These are phyloP conservation scores for Heimioporus punctisporus DNA, from an alignment of 1,284 basidiomycete genomes.

Conservation along the genomic window DNA sequence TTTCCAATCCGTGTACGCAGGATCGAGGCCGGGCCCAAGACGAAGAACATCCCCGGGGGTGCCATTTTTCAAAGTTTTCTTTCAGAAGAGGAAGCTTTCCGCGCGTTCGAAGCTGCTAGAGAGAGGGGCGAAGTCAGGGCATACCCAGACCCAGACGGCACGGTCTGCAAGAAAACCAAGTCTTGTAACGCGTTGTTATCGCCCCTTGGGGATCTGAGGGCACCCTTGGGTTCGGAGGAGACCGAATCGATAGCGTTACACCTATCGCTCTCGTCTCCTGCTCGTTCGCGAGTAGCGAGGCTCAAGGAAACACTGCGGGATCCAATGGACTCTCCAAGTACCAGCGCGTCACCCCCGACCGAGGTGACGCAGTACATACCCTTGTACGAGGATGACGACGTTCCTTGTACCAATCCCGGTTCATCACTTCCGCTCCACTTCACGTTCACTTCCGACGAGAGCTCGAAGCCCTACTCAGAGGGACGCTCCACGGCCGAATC, in stretches of 20 bases:
- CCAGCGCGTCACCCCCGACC: slow-evolving; percentile 28
- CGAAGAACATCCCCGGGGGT: slow-evolving; percentile 42
- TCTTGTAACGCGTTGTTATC: slow-evolving; percentile 10
- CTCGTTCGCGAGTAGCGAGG: slow-evolving; percentile 3
- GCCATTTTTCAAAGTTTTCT: slow-evolving; percentile 44
- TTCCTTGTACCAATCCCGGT: slow-evolving; percentile 4
- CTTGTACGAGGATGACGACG: slow-evolving; percentile 19
- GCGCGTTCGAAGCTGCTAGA: slow-evolving; percentile 39
- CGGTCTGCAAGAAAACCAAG: slow-evolving; percentile 1
- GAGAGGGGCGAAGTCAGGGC: slow-evolving; percentile 24
- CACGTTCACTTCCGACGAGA: slow-evolving; percentile 12
- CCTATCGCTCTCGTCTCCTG: neutral
- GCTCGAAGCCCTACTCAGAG: slow-evolving; percentile 15
- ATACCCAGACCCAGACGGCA: slow-evolving; percentile 6
- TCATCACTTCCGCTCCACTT: slow-evolving; percentile 12
- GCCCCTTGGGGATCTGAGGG: slow-evolving; percentile 10
- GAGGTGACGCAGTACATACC: slow-evolving; percentile 19
- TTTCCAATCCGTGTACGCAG: slow-evolving; percentile 27
- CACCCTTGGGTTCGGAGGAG: slow-evolving; percentile 9
- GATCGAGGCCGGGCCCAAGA: slow-evolving; percentile 44
- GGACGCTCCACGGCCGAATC: neutral
- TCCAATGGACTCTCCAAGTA: slow-evolving; percentile 5
- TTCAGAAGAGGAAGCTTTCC: slow-evolving; percentile 42
- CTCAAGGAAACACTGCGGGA: slow-evolving; percentile 14
- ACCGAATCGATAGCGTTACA: slow-evolving; percentile 1